Base-by-base conservation (phyloP, 306 rosid species). In the Echinosophora koreensis region DNA sequence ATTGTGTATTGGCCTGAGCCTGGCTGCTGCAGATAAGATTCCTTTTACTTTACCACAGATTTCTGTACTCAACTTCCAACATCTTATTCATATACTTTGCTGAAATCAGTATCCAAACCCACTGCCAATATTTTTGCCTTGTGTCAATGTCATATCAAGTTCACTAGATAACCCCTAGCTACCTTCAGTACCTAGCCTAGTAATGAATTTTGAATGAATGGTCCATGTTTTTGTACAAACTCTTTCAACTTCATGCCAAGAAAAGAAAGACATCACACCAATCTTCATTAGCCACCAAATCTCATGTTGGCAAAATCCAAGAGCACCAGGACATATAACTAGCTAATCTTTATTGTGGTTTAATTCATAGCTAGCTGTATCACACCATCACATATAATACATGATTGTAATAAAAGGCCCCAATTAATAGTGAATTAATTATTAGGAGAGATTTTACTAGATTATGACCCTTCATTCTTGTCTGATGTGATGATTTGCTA, bases 91-190 rank as follows among this genome's bases (percentile, higher is more conserved):
- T 37, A 68, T 28, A 51, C 56, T 52, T 54, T 63, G 78, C 66
- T 52, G 68, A 76, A 69, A 41, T 70, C 16, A 30, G 73, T 60
- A 41, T 39, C 60, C 61, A 81, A 60, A 44, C 9, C 18, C 66
- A 50, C 60, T 75, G 67, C 37, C 73, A 51, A 6, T 6, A 76
- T 81, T 61, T 81, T 69, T 81, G 81, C 52, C 81, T 61, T 81
- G 77, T 69, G 81, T 68, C 77, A 39, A 75, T 75, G 50, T 81
- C 81, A 81, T 38, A 35, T 66, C 65, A 76, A 66, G 50, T 68
- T 80, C 80, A 66, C 17, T 18, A 18, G 10, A 12, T 35, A 58
- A 4, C 66, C 66, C 42, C 18, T 14, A 14, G 15, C 51, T 57
- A 12, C 52, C 15, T 11, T 34, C 5, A 10, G 13, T 42, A 8